Conservation (phyloP, 768 basidiomycete genomes). For the Rhizopogon rudus region DNA sequence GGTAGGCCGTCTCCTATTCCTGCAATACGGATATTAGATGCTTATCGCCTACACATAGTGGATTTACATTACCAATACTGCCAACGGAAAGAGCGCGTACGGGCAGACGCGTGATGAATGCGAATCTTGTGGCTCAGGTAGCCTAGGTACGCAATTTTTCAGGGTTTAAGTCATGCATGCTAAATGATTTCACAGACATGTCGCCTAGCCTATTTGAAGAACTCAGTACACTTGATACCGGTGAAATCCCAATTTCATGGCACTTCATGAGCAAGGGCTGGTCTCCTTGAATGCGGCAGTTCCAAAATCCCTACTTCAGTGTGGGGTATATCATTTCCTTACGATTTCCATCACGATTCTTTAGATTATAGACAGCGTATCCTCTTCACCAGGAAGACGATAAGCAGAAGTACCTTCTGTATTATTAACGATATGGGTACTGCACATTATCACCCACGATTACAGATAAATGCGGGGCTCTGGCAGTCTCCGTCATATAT, state of each 20-base stretch:
- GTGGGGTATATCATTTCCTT: background rate
- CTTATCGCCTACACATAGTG: slow-evolving; percentile 39
- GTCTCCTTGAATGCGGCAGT: slow-evolving; percentile 29
- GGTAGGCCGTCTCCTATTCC: slow-evolving; percentile 31
- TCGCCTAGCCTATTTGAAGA: slow-evolving; percentile 55
- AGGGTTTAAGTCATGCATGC: background rate
- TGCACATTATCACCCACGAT: slow-evolving; percentile 1
- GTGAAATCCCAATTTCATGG: slow-evolving; percentile 55
- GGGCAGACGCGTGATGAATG: slow-evolving; percentile 57
- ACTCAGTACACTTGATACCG: slow-evolving; percentile 41
- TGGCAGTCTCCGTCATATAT: background rate
- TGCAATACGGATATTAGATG: background rate
- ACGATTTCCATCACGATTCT: background rate
- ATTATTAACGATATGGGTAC: slow-evolving; percentile 12
- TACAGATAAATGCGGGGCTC: background rate
- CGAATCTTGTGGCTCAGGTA: slow-evolving; percentile 42
- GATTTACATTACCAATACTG: slow-evolving; percentile 56
- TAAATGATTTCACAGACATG: slow-evolving; percentile 45
- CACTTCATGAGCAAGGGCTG: slow-evolving; percentile 48
- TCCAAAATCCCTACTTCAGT: background rate
- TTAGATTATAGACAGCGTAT: slow-evolving; percentile 3
- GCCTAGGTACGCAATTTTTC: slow-evolving; percentile 46
- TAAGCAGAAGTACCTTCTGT: slow-evolving; percentile 11
- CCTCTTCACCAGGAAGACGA: slow-evolving; percentile 12
- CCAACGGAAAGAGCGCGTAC: slow-evolving; percentile 44